Evolutionary conservation across 1,284 basidiomycete species (phyloP), one percentile per base, ranked within the genome.

Genomic region (Rhodotorula glutinis): DNA sequence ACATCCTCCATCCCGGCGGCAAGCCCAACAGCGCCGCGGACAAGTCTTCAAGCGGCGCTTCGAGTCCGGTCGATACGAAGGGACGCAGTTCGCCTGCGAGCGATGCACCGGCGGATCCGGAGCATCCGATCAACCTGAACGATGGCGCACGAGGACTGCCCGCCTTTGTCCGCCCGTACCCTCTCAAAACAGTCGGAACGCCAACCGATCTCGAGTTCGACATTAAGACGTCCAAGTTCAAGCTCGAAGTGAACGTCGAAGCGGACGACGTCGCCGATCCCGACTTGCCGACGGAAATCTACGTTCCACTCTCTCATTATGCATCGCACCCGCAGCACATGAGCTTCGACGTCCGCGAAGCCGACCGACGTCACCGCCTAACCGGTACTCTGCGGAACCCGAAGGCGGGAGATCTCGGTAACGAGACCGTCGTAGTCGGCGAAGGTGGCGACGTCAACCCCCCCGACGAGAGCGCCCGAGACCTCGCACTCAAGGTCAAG

Each of bases 101-200:
- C 49, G 49, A 51, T 27, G 55, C 63, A 19, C n/a, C 58, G 43
- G 40, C 53, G 74, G 75, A 64, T 14, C 62, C 68, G 23, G 63
- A 62, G 38, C 60, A 69, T n/a, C 63, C 68, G 70, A 60, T 77
- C 77, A 54, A 79, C 77, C 40, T 78, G 66, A 74, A 75, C 72
- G 60, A 78, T 78, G 93, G 93, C 17, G 67, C 74, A 2, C 66
- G 93, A 23, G 92, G 92, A 0, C 82, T 88, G 25, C 84, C 86
- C 25, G 91, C 92, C 0, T 92, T 94, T 79, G 85, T 85, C 63
- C 82, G 93, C 2, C 92, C 93, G 0, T 93, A 84, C 79, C 91
- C 92, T 0, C 79, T 83, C 13, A 87, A 86, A 19, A 84, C 85
- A 9, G 86, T 94, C 25, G 93, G 93, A 4, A 77, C 79, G 21